Base-by-base conservation (phyloP, 2,329 filamentous ascomycete species). In the Colletotrichum aenigma region DNA sequence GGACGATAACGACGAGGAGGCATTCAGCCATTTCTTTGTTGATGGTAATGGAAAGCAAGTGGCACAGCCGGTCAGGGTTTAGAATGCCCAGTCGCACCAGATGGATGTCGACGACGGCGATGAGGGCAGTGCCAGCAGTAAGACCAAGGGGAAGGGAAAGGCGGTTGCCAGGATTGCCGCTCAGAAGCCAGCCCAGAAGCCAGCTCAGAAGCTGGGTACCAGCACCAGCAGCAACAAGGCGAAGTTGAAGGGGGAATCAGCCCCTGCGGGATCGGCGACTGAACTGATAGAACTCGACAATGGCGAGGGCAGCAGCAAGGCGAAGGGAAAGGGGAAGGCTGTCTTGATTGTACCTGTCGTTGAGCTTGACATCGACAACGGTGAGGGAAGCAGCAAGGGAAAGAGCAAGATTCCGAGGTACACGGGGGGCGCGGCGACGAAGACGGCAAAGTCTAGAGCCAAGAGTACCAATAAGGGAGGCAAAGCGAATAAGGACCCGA, bases 21-120 rank as follows among this genome's bases (percentile, higher is more conserved):
- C 85, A 0, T 88, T 88, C 64, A 87, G 85, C 58, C 85, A 87
- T 68, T 88, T 88, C 76, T 79, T 84, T 74, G 84, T 87, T 10
- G 84, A 87, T 48, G 77, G 74, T 24, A 76, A 81, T 24, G 85
- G 85, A n/a, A 84, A 82, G 75, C 83, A 85, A 65, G 82, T 85
- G 24, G 77, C 82, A 58, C 79, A 84, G 24, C 77, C 82, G 15
- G 77, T 82, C 32, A 64, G 24, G 48, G 76, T 56, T 21, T 76
- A 75, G 69, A 13, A 56, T 34, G 38, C 38, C 55, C 21, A 24
- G 26, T 24, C 13, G 55, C 55, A 58, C 55, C 55, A 28, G 21
- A 58, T 58, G 18, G 38, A 48, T 48, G 38, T 48, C 38, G 38
- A 48, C 38, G 38, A 48, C 18, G 38, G 38, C 38, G 38, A n/a